Percentiles rank a stretch among this genome's conserved stretches.
phyloP scores from a whole-genome alignment of 257 asterid species.

The Solanum rostratum region DNA sequence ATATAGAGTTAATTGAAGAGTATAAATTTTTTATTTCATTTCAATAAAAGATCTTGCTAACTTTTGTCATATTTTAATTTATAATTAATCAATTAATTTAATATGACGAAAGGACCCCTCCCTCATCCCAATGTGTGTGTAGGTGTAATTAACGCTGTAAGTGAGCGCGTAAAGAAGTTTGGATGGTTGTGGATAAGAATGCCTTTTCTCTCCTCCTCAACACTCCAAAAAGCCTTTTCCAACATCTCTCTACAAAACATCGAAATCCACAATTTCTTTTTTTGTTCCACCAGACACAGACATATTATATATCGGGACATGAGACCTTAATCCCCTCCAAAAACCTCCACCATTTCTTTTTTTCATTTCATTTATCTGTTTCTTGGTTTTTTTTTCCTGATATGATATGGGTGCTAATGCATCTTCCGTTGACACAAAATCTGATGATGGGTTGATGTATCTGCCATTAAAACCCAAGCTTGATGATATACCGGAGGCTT shows the following conservation, averaged over 20 bases:
- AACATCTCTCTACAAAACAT: neutral
- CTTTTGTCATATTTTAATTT: too few species aligned
- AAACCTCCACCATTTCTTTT: neutral
- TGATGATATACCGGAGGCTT: conserved; percentile 77
- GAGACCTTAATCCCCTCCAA: neutral
- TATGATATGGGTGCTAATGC: conserved; percentile 50
- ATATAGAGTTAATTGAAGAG: too few species aligned
- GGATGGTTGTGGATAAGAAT: neutral
- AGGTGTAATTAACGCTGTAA: neutral
- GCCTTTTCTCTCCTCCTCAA: neutral
- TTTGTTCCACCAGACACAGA: neutral
- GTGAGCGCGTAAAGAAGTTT: neutral
- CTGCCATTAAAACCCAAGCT: conserved; percentile 22
- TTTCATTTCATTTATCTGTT: neutral
- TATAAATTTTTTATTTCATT: too few species aligned
- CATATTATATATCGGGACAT: neutral
- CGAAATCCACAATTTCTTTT: neutral
- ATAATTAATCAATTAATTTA: too few species aligned
- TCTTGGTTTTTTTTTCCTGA: neutral
- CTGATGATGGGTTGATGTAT: conserved; percentile 8
- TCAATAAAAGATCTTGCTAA: too few species aligned
- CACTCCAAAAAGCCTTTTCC: neutral
- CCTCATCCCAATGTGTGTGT: too few species aligned
- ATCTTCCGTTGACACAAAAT: conserved; percentile 15
- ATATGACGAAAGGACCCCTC: too few species aligned